Evolutionary conservation across 2,329 filamentous ascomycete genomes (phyloP), one percentile per base, ranked within the genome.

Genomic region (Aspergillus ibericus): DNA sequence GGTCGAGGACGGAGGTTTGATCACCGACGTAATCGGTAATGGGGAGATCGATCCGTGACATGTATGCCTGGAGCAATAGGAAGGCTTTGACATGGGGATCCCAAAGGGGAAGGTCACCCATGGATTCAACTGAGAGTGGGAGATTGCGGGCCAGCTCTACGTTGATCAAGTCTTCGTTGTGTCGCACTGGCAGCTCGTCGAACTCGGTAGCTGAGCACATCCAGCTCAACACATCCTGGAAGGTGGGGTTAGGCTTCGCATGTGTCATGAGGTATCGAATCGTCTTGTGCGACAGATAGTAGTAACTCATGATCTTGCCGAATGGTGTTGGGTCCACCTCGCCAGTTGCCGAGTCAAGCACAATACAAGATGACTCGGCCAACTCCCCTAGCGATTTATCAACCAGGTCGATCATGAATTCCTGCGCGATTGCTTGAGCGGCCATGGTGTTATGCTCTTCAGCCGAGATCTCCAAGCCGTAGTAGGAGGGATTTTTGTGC

Each of bases 261-360:
- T 93, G 84, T 48, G 85, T 83, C 63, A 90, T 86, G 6, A 99
- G 84, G 68, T 92, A 88, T 1, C 95, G 90, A 68, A 99, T 92
- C 0, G 95, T 99, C 76, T 90, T 90, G 79, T 99, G 95, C 0
- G 93, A 96, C 49, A 95, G 87, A 72, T 99, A 99, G 82, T 99
- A 99, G 82, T 98, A 99, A 74, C 91, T 96, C 92, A 98, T 97
- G 71, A 99, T 98, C 80, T 96, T 97, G 68, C 95, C 95, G 6
- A 98, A 83, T 0, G 93, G 88, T 0, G 95, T 98, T 0, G 93
- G 82, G 66, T 96, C 90, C 27, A 99, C 88, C 66, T 96, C 90
- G 44, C 93, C 93, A 64, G 95, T 96, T 3, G 74, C 72, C 46
- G 89, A 88, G 68, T 91, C 89, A 3, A 96, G 83, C 16, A 88